phyloP scores from a whole-genome alignment of 2,329 filamentous ascomycete species.

The Ophiosphaerella narmari region DNA sequence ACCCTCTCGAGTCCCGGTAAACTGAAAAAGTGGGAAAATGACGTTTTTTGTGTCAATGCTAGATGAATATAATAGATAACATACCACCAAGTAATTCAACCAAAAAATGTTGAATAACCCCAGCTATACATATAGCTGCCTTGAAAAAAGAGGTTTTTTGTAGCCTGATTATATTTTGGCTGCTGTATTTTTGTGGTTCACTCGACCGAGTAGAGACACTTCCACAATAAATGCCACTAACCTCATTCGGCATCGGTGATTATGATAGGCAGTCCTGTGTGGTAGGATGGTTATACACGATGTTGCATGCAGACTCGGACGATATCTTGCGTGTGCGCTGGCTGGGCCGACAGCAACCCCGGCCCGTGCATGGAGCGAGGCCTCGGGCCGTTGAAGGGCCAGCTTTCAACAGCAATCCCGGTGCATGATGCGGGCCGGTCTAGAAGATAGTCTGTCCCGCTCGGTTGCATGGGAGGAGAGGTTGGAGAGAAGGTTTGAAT shows the following conservation, averaged over 20 bases:
- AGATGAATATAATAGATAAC: too few species aligned
- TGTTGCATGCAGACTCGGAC: not conserved
- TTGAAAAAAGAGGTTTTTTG: too few species aligned
- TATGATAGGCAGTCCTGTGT: not conserved
- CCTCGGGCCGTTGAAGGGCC: conserved; percentile 20
- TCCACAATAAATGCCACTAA: not conserved
- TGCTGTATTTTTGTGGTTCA: too few species aligned
- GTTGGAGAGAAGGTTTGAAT: conserved; percentile 1
- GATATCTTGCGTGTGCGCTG: not conserved
- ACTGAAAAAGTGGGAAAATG: too few species aligned
- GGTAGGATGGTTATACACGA: not conserved
- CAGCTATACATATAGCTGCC: too few species aligned
- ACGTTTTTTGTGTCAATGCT: too few species aligned
- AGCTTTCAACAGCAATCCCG: not conserved
- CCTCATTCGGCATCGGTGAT: not conserved
- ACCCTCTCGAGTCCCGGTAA: not conserved
- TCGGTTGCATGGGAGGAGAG: conserved; percentile 4
- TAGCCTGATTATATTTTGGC: too few species aligned
- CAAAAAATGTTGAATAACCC: too few species aligned
- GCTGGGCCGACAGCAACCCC: not conserved
- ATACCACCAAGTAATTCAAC: too few species aligned
- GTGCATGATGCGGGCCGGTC: not conserved
- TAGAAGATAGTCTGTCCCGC: not conserved
- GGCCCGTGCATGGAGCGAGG: conserved; percentile 4
- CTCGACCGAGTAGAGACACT: too few species aligned